Conservation (phyloP, 768 basidiomycete genomes). For the Strobilomyces confusus region DNA sequence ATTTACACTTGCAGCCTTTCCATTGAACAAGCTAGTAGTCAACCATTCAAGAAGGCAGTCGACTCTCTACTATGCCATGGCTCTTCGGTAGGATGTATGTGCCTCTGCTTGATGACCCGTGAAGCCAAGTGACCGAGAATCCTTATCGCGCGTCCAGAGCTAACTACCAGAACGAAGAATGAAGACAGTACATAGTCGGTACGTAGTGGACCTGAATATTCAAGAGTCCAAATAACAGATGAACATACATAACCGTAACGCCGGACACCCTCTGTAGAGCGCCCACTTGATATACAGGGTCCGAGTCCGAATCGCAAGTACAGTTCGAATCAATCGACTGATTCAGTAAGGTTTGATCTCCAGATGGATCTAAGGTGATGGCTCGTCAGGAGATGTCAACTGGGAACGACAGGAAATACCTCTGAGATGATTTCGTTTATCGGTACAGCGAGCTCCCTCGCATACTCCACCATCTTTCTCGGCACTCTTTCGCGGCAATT, state of each 20-base stretch:
- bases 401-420: conserved; percentile 12
- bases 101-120: too few relatives aligned
- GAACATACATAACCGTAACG: not conserved
- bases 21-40: too few relatives aligned
- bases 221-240: not conserved
- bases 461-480: conserved; percentile 28
- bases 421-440: conserved; percentile 28
- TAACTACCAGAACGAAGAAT: too few relatives aligned
- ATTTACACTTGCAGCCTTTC: too few relatives aligned
- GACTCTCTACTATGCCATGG: too few relatives aligned
- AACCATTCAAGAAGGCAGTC: too few relatives aligned
- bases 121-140: too few relatives aligned
- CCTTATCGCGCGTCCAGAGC: too few relatives aligned
- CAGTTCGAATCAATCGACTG: conserved; percentile 14
- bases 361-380: conserved; percentile 19
- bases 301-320: not conserved
- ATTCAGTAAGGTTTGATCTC: conserved; percentile 29
- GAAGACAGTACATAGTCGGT: too few relatives aligned
- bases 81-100: too few relatives aligned
- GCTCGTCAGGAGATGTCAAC: not conserved
- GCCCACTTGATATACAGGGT: not conserved
- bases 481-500: conserved; percentile 30
- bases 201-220: not conserved
- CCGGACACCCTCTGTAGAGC: not conserved
- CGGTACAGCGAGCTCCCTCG: conserved; percentile 25